Conservation (phyloP, 2,329 filamentous ascomycete genomes). For the Paecilomyces formosus region DNA sequence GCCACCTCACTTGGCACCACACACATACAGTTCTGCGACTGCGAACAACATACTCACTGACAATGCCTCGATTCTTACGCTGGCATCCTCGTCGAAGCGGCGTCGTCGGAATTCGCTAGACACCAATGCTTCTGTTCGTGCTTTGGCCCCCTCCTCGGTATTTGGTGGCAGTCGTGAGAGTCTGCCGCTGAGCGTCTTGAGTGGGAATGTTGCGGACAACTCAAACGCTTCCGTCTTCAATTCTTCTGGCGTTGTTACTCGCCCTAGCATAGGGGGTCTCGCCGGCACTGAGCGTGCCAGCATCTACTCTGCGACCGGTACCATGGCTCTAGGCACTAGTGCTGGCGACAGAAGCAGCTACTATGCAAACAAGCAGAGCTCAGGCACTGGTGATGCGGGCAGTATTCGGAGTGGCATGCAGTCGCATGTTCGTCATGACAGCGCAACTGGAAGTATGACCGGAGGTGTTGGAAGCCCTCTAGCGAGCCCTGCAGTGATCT, state of each 20-base stretch:
- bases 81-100: conserved; percentile 59
- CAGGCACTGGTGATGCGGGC: conserved; percentile 55
- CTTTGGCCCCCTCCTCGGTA: conserved; percentile 55
- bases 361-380: conserved; percentile 55
- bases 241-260: conserved; percentile 31
- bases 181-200: conserved; percentile 55
- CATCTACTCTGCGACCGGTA: conserved; percentile 69
- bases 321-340: conserved; percentile 50
- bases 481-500: conserved; percentile 38
- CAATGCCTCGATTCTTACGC: conserved; percentile 58
- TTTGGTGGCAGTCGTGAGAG: conserved; percentile 59
- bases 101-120: conserved; percentile 57
- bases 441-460: conserved; percentile 65
- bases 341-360: conserved; percentile 73
- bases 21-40: conserved; percentile 54
- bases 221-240: conserved; percentile 35
- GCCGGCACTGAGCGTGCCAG: conserved; percentile 54
- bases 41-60: conserved; percentile 59
- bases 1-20: conserved; percentile 49
- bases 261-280: conserved; percentile 47
- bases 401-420: conserved; percentile 71
- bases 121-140: conserved; percentile 59
- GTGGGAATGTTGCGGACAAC: conserved; percentile 42
- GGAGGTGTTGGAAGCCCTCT: conserved; percentile 56
- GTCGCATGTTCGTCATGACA: conserved; percentile 74